Evolutionary conservation across 768 basidiomycete species (phyloP), one percentile per base, ranked within the genome.

Genomic region (Pseudohyphozyma bogoriensis): DNA sequence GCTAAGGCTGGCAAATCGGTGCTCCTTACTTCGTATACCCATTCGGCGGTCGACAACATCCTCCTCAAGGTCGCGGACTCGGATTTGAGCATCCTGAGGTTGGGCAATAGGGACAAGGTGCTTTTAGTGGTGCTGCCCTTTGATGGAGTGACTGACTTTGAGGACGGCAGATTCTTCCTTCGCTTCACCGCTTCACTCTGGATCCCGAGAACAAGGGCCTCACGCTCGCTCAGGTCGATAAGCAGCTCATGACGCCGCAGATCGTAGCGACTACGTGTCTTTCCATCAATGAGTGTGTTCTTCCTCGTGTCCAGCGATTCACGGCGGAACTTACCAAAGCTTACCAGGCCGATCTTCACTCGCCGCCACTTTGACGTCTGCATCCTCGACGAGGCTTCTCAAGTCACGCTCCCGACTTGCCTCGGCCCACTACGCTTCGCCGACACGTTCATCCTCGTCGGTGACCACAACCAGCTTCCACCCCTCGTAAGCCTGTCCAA

Each of bases 21-120:
- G 8, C 75, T 99, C 29, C 74, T 97, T 62, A 87, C 87, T 10
- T 88, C 87, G 47, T 95, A 96, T 72, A 99, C 95, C 3, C 95
- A 99, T 76, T 95, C 92, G 18, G 93, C 95, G 0, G 95, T 99
- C 49, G 95, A 99, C 68, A 96, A 85, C n/a, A 93, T 97, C 69
- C 70, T 99, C 69, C 75, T 85, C 69, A 96, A 95, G 73, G 73
- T 96, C 59, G 76, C 79, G 62, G 76, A 78, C 29, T 74, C 69
- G 13, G 84, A 84, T 37, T 85, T 89, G 71, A 76, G 79, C 24
- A 85, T 97, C 47, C 72, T 99, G 67, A 77, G 95, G 36, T 72
- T 99, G 54, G 95, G 95, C 0, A 95, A 93, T 26, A 54, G 55
- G 18, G 93, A 97, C 71, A 99, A 93, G 82, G 91, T 88, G 55